Percentiles rank a stretch among this genome's conserved stretches.
phyloP scores from a whole-genome alignment of 495 filamentous ascomycete genomes.

The Aspergillus panamensis region DNA sequence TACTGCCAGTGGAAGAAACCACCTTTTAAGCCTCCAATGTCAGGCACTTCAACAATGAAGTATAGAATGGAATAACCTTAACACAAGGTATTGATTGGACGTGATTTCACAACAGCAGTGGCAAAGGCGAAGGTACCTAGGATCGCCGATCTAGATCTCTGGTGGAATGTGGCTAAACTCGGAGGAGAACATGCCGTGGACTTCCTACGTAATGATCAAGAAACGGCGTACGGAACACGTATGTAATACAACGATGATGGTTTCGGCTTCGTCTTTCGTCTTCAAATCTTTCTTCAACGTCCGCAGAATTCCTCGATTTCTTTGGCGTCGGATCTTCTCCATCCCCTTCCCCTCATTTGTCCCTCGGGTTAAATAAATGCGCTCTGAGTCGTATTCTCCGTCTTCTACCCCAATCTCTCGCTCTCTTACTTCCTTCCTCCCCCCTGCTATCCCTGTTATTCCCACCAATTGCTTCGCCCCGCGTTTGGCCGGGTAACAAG shows the following conservation, averaged over 20 bases:
- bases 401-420: background rate
- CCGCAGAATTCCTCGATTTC: background rate
- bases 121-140: no score
- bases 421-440: background rate
- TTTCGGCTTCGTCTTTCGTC: constrained; percentile 1
- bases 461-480: constrained; percentile 20
- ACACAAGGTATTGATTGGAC: no score
- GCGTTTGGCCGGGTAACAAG: constrained; percentile 5
- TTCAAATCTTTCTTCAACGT: background rate
- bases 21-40: no score
- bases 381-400: background rate
- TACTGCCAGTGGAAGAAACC: no score
- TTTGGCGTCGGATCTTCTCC: constrained; percentile 3
- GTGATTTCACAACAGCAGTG: no score
- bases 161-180: background rate
- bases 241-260: background rate
- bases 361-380: background rate
- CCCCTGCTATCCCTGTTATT: constrained; percentile 5
- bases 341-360: constrained; percentile 1
- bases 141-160: no score
- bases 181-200: no score
- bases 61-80: no score
- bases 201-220: background rate
- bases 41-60: no score
- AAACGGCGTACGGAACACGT: background rate